Base-by-base conservation (phyloP, 164 flowering plant species). In the Berberis thunbergii region DNA sequence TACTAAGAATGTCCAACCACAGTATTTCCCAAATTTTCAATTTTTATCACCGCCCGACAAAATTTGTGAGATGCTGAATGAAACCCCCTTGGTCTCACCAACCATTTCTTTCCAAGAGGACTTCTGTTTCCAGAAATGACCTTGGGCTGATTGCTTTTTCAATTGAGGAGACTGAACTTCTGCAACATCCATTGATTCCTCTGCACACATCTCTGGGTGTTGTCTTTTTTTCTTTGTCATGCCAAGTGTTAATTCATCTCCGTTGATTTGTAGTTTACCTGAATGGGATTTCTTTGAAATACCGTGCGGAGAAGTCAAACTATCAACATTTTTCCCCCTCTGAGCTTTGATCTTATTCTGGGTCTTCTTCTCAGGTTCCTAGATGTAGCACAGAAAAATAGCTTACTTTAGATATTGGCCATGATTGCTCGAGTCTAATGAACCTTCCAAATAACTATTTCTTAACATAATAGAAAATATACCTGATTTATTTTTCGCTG, bases 81-180 rank as follows among this genome's bases (percentile, higher is more conserved):
- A 75, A 68, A 68, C 73, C 58, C 46, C 72, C 44, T 64, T 67
- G 2, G 61, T 60, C 60, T 73, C 84, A 26, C 73, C 70, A 55
- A 89, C 79, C 65, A 89, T 69, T 69, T 86, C 78, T 56, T 76
- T 81, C 92, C 90, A 89, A 2, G 96, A 79, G 46, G 79, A 79
- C 66, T 83, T 81, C 45, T 79, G 83, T 39, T 54, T 64, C 90
- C 87, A 81, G 12, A 81, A 67, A 45, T 73, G 67, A 70, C 90
- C 89, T 68, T 71, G 2, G 12, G 11, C 39, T 46, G 64, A 52
- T 54, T 67, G 70, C 6, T 13, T 49, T 52, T 57, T 57, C 48
- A 57, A 41, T 6, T 68, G 12, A 61, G 78, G 60, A 26, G 26
- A 26, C 45, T 70, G 66, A 63, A 67, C 62, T 67, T 72, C 79